Conservation (phyloP, 2,329 filamentous ascomycete genomes). For the Colletotrichum plurivorum region DNA sequence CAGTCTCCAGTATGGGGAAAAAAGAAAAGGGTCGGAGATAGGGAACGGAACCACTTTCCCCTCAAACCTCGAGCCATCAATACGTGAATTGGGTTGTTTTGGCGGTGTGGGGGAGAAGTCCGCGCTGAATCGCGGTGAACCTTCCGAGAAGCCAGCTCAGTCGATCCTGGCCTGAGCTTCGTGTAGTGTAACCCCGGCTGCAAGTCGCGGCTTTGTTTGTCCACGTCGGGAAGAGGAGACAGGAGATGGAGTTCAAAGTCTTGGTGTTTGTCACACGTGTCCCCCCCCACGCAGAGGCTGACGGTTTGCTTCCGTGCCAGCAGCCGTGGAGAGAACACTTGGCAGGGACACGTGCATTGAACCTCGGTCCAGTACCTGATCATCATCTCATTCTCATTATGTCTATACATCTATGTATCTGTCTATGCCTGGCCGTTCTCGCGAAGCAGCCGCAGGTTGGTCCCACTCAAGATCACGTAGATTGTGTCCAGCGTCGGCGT, state of each 20-base stretch:
- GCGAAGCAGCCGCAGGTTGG: constrained; percentile 44
- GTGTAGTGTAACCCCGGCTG: not conserved
- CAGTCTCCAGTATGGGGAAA: constrained; percentile 11
- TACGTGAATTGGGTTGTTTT: not conserved
- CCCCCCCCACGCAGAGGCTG: constrained; percentile 29
- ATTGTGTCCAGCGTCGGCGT: constrained; percentile 64
- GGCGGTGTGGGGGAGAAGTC: constrained; percentile 6
- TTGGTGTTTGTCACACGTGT: not conserved
- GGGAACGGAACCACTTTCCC: not conserved
- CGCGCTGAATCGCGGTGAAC: constrained; percentile 2
- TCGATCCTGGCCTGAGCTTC: not conserved
- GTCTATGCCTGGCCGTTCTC: constrained; percentile 15
- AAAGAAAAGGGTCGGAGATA: constrained; percentile 2
- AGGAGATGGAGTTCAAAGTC: too few relatives aligned
- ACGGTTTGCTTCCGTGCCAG: not conserved
- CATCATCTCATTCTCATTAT: not conserved
- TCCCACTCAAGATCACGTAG: constrained; percentile 51
- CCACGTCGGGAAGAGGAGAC: too few relatives aligned
- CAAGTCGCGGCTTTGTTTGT: too few relatives aligned
- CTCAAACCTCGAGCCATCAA: constrained; percentile 1
- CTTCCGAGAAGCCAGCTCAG: not conserved
- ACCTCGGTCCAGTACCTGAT: not conserved
- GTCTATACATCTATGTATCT: not conserved
- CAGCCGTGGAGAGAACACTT: not conserved
- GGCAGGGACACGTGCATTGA: not conserved